Percentiles rank a stretch among this genome's conserved stretches.
Evolutionary conservation across 2,329 filamentous ascomycete genomes (phyloP).

Genomic region (Xylariaceae sp.): DNA sequence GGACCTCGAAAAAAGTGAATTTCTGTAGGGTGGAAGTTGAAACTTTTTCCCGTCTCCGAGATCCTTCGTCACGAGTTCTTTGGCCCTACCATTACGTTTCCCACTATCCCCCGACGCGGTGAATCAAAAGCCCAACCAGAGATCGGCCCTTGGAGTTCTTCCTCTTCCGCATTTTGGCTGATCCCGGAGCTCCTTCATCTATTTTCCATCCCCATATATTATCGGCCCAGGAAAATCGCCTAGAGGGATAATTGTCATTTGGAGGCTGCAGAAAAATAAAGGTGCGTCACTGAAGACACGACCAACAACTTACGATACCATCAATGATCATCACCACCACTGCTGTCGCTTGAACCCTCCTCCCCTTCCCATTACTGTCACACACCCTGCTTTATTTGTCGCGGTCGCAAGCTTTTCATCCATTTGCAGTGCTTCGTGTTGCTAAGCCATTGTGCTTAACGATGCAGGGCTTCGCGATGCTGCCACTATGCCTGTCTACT

Average conservation of each 20-base stretch:
- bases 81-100: conserved; percentile 10
- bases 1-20: no score
- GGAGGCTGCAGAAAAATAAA: background rate
- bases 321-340: no score
- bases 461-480: background rate
- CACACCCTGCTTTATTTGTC: no score
- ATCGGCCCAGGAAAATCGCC: background rate
- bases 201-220: conserved; percentile 25
- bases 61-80: conserved; percentile 8
- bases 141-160: conserved; percentile 24
- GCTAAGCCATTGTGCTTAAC: no score
- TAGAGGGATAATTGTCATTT: background rate
- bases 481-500: background rate
- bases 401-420: no score
- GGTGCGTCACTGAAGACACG: background rate
- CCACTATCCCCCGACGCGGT: conserved; percentile 11
- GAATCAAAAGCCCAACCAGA: conserved; percentile 7
- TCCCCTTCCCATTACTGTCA: no score
- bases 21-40: conserved; percentile 1
- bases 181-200: conserved; percentile 20
- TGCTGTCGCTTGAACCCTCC: no score
- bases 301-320: background rate
- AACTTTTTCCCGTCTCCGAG: conserved; percentile 18
- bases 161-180: conserved; percentile 22
- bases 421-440: no score